Base-by-base conservation (phyloP, 2,329 filamentous ascomycete genomes). In the Periconia macrospinosa region DNA sequence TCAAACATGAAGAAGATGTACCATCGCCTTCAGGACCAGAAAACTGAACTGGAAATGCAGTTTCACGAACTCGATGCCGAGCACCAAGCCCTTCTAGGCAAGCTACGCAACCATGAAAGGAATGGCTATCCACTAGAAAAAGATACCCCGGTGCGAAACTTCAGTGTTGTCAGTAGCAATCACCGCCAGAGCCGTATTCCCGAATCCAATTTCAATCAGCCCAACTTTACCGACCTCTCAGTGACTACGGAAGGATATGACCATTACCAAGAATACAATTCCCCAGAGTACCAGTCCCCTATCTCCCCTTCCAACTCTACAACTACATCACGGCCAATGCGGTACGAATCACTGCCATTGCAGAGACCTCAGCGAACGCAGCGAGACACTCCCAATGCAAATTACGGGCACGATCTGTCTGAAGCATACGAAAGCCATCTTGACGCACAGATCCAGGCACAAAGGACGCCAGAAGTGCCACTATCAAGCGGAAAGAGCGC, bases 1-100 rank as follows among this genome's bases (percentile, higher is more conserved):
- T 66, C 74, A 2, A 76, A 79, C 41, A 64, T 83, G 35, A 80
- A 82, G 59, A 82, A 80, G 60, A 76, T 79, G 3, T 78, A 85
- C 59, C 77, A 77, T 23, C 75, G 77, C 30, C 69, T 85, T 6
- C 68, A 82, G 9, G 75, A 79, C 43, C 75, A 78, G 45, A 79
- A 80, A 58, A 81, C 78, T 1, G 79, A 81, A 33, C 71, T 84
- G 1, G 75, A 81, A 48, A 72, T 79, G 60, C 74, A 75, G 42
- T 76, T 72, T 37, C 71, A 75, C 41, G 74, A 79, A 20, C 60
- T 77, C 30, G 68, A 76, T 47, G 70, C 61, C 14, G 68, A 73
- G 52, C 65, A 62, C 30, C 61, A 70, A 55, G 65, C 66, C 18
- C 60, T 63, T 30, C 30, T 63, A 6, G 69, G 65, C 17, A 68